A percentile compares a stretch with the other conserved stretches of the same genome.
Conservation (phyloP, 176 grass and related monocot genomes). For the Paspalum vaginatum region DNA sequence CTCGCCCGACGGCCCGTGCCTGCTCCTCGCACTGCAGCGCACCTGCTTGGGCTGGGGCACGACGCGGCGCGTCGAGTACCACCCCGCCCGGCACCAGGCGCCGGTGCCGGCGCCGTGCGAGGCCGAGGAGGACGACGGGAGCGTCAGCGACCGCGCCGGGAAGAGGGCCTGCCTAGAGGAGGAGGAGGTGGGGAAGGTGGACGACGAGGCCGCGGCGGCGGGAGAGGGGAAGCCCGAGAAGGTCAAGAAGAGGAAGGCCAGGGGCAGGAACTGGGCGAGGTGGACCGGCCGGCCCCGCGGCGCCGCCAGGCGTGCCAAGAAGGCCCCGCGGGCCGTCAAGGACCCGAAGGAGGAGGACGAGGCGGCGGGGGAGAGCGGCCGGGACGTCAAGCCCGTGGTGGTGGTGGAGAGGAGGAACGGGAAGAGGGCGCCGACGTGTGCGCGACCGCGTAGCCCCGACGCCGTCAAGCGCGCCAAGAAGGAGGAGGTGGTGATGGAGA, state of each 20-base stretch:
- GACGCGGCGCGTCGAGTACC: slow-evolving; percentile 49
- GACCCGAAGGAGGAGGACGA: background rate
- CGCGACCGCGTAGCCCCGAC: background rate
- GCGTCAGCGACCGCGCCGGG: background rate
- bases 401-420: background rate
- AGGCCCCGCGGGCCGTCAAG: background rate
- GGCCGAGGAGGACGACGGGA: background rate
- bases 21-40: slow-evolving; percentile 48
- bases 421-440: background rate
- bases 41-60: slow-evolving; percentile 57
- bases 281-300: background rate
- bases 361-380: background rate
- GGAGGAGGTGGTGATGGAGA: background rate
- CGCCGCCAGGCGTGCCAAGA: slow-evolving; percentile 27
- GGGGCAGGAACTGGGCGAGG: background rate
- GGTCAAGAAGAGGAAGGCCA: background rate
- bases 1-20: background rate
- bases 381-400: background rate
- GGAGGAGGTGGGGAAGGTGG: background rate
- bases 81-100: slow-evolving; percentile 6
- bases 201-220: background rate
- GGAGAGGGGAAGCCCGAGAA: background rate
- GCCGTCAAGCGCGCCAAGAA: slow-evolving; percentile 30
- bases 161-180: background rate
- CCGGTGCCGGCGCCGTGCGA: background rate